A percentile compares a stretch with the other conserved stretches of the same genome.
These are phyloP conservation scores for Isabelozyma gotoi DNA, from an alignment of 805 yeast species.

Conservation along the genomic window DNA sequence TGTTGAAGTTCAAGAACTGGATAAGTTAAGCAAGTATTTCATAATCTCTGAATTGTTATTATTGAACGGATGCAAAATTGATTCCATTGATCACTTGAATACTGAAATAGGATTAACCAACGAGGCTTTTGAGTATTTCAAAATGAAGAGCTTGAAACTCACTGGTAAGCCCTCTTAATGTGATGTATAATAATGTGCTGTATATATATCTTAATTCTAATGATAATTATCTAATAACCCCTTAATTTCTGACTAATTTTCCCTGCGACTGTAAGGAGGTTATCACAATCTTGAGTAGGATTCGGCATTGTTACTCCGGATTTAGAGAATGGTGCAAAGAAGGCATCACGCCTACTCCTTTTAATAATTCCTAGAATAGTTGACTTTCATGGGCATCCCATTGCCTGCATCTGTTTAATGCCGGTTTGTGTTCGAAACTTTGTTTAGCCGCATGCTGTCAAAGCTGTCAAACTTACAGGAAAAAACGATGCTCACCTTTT, in stretches of 20 bases:
- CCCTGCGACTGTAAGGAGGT: no score
- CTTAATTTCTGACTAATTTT: no score
- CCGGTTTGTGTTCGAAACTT: no score
- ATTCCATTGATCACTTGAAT: slow-evolving; percentile 22
- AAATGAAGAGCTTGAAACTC: slow-evolving; percentile 15
- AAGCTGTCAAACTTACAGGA: neutral
- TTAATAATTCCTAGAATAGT: no score
- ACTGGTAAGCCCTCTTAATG: slow-evolving; percentile 2
- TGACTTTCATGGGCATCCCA: no score
- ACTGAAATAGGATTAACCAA: slow-evolving; percentile 38
- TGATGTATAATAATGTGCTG: neutral
- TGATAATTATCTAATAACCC: no score
- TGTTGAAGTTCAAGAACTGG: slow-evolving; percentile 24
- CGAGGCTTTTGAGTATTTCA: slow-evolving; percentile 58
- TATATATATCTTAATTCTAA: no score
- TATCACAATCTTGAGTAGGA: no score
- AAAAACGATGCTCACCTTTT: neutral
- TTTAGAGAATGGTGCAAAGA: no score
- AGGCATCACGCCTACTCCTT: no score
- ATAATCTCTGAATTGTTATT: slow-evolving; percentile 57
- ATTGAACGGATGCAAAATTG: slow-evolving; percentile 55
- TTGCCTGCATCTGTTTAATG: no score
- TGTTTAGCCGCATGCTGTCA: neutral
- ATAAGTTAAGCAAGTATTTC: slow-evolving; percentile 22
- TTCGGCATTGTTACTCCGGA: no score